Percentiles rank a stretch among this genome's conserved stretches.
These are phyloP conservation scores for Aspergillus melleus DNA, from an alignment of 2,329 filamentous ascomycete species.

Conservation along the genomic window DNA sequence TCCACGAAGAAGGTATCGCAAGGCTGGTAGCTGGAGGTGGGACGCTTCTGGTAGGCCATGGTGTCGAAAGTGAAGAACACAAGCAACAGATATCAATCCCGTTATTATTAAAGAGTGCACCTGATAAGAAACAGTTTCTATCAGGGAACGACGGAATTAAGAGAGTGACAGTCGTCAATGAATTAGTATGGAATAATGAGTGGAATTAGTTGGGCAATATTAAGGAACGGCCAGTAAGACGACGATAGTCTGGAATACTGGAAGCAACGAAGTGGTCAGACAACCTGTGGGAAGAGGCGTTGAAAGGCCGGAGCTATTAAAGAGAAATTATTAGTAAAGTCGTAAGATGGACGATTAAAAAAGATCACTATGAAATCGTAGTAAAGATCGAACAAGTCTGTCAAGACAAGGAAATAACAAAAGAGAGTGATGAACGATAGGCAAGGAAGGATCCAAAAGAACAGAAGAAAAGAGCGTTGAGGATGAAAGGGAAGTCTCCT, in stretches of 20 bases:
- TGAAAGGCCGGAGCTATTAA: constrained; percentile 33
- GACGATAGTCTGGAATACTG: constrained; percentile 42
- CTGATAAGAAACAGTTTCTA: constrained; percentile 38
- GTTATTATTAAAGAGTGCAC: constrained; percentile 40
- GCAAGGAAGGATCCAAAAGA: constrained; percentile 6
- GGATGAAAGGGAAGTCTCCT: constrained; percentile 23
- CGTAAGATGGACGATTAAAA: constrained; percentile 23
- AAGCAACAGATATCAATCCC: constrained; percentile 18
- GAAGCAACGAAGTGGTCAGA: constrained; percentile 25
- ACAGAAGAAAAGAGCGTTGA: constrained; percentile 10
- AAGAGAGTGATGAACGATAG: constrained; percentile 16
- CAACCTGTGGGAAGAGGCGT: constrained; percentile 29
- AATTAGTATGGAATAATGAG: constrained; percentile 52
- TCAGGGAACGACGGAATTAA: constrained; percentile 45
- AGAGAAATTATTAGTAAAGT: constrained; percentile 31
- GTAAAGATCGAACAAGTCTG: constrained; percentile 14
- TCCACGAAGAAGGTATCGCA: constrained; percentile 71
- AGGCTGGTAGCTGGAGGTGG: constrained; percentile 57
- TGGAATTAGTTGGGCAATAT: constrained; percentile 58
- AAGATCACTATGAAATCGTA: constrained; percentile 11
- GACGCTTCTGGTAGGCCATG: constrained; percentile 58
- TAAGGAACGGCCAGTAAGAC: constrained; percentile 46
- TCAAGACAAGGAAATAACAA: constrained; percentile 8
- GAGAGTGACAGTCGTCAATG: constrained; percentile 52
- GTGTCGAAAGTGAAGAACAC: constrained; percentile 28